Evolutionary conservation across 805 yeast species (phyloP).

Genomic region (Blastobotrys peoriensis): DNA sequence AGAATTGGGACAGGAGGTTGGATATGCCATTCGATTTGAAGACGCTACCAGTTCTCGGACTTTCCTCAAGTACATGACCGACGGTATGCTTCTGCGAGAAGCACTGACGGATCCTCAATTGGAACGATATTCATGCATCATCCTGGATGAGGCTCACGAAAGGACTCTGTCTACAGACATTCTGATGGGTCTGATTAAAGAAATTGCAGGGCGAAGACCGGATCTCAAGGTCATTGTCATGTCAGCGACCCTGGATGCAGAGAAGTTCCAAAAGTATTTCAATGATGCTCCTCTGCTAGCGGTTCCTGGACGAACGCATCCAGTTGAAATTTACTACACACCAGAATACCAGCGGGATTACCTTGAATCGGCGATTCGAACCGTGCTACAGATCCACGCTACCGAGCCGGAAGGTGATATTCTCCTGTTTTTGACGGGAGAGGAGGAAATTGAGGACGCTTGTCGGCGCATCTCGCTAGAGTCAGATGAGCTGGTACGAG

Average conservation of each 20-base stretch:
- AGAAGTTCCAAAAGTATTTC: conserved; percentile 87
- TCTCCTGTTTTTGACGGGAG: conserved; percentile 84
- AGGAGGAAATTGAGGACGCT: conserved; percentile 97
- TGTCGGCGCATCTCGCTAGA: conserved; percentile 83
- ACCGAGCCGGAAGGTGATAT: conserved; percentile 94
- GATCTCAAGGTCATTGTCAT: conserved; percentile 88
- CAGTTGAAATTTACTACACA: conserved; percentile 94
- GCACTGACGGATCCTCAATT: conserved; percentile 94
- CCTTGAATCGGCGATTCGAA: conserved; percentile 88
- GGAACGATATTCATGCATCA: conserved; percentile 76
- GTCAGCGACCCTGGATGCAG: conserved; percentile 98
- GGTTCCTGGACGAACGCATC: conserved; percentile 97
- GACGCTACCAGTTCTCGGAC: conserved; percentile 78
- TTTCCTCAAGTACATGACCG: conserved; percentile 91
- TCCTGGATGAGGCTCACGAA: conserved; percentile 97
- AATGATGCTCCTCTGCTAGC: conserved; percentile 89
- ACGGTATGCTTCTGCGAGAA: conserved; percentile 95
- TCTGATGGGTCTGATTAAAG: conserved; percentile 87
- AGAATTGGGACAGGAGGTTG: conserved; percentile 85
- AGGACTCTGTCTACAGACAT: conserved; percentile 96
- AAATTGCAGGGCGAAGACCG: conserved; percentile 70
- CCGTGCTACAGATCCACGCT: conserved; percentile 94
- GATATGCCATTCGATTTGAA: conserved; percentile 91
- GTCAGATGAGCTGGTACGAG: conserved; percentile 82
- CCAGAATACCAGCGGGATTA: conserved; percentile 96